Evolutionary conservation across 768 basidiomycete species (phyloP).

Genomic region (Leucosporidium scottii): DNA sequence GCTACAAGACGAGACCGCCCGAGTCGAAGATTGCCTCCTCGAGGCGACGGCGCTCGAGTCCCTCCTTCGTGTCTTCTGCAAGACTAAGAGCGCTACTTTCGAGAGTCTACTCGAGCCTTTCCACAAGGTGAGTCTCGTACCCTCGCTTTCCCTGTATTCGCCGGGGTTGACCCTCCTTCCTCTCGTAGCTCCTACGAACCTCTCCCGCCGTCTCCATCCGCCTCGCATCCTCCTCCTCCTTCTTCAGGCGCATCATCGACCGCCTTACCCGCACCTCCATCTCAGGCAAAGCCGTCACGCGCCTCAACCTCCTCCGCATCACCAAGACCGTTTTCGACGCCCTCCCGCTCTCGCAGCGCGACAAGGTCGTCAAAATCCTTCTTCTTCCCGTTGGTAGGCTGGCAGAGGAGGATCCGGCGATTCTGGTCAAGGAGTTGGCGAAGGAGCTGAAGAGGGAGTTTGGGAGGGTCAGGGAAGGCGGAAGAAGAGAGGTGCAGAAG

Average conservation of each 20-base stretch:
- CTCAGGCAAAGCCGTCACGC: constrained; percentile 74
- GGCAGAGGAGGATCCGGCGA: constrained; percentile 77
- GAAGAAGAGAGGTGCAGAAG: neutral
- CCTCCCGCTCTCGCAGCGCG: constrained; percentile 7
- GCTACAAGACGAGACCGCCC: constrained; percentile 89
- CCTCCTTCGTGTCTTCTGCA: constrained; percentile 70
- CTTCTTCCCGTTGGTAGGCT: constrained; percentile 61
- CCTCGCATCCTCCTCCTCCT: constrained; percentile 66
- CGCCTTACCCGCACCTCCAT: constrained; percentile 50
- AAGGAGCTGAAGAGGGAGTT: constrained; percentile 31
- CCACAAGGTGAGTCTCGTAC: constrained; percentile 54
- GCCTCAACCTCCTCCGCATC: constrained; percentile 80
- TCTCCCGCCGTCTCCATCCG: constrained; percentile 67
- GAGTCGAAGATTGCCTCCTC: constrained; percentile 81
- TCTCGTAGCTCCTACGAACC: constrained; percentile 55
- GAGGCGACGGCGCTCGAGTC: constrained; percentile 60
- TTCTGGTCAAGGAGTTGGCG: constrained; percentile 82
- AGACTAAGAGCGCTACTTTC: constrained; percentile 59
- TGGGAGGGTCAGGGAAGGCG: neutral
- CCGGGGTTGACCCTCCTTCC: neutral
- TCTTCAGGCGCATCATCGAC: constrained; percentile 83
- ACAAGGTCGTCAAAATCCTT: constrained; percentile 28
- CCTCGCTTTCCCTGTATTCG: too few species aligned
- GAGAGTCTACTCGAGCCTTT: constrained; percentile 88
- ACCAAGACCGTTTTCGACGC: constrained; percentile 73